Evolutionary conservation across 495 filamentous ascomycete genomes (phyloP), one percentile per base, ranked within the genome.

Genomic region (Neurospora terricola): DNA sequence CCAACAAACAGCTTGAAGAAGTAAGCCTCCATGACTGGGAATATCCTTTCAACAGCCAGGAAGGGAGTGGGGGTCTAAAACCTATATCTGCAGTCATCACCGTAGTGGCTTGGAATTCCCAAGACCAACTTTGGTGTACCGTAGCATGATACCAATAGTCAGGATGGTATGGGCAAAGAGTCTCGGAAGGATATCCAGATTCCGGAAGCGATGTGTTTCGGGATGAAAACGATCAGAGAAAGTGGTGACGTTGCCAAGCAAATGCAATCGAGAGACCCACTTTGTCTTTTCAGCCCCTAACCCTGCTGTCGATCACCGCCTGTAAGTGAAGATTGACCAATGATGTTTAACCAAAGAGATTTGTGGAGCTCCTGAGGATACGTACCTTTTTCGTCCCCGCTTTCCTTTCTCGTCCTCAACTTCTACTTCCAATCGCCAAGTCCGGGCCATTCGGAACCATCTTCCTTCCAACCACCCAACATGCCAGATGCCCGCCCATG

Each of bases 311-410:
- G 21, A n/a, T n/a, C n/a, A 59, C 27, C 5, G 54, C 14, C 27
- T 66, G 14, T 34, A 18, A 62, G 54, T 34, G 23, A 4, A 2
- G 2, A 34, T 34, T 34, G 3, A 1, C 54, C 54, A 62, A 62
- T 62, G 21, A 8, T 0, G 8, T 16, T 3, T 8, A 12, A 4
- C 2, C 7, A 30, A 0, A 16, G 11, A 0, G 0, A 23, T 5
- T 1, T 0, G 48, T 59, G 23, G 48, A 16, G 48, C 2, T 27
- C 4, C 0, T 0, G n/a, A 11, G 1, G 11, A 2, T 27, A 30
- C 48, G 48, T 27, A 59, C 48, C 21, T 27, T 27, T 27, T 54
- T 3, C 10, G 5, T 59, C 48, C 4, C 48, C 48, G 23, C 48
- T 59, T 27, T 27, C 48, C 9, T 3, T 59, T 59, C 21, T 30